phyloP scores from a whole-genome alignment of 495 filamentous ascomycete genomes.

The Lichina pygmaea region DNA sequence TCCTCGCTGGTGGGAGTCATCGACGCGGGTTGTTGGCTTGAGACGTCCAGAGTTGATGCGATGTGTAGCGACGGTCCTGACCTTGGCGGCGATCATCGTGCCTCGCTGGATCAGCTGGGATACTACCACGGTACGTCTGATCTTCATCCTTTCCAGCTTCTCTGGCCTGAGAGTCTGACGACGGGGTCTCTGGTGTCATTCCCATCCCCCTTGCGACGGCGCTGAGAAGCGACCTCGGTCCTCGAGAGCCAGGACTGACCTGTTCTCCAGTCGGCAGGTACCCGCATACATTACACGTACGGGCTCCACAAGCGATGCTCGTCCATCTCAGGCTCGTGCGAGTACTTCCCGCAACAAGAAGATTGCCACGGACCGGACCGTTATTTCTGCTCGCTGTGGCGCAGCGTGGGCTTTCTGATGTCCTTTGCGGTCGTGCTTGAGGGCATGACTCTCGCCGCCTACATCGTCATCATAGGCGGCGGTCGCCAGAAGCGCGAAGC shows the following conservation, averaged over 20 bases:
- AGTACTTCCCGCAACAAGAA: slow-evolving; percentile 28
- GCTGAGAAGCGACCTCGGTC: background rate
- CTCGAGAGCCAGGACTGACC: background rate
- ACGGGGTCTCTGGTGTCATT: background rate
- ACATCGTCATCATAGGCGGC: slow-evolving; percentile 43
- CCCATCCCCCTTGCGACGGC: background rate
- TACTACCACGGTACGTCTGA: slow-evolving; percentile 23
- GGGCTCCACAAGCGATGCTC: slow-evolving; percentile 64
- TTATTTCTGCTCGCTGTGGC: slow-evolving; percentile 82
- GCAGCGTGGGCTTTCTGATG: slow-evolving; percentile 65
- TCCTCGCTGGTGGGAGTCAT: slow-evolving; percentile 1
- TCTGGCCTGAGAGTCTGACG: background rate
- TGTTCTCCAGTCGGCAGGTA: slow-evolving; percentile 10
- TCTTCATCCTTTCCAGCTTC: background rate
- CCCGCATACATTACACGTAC: slow-evolving; percentile 35
- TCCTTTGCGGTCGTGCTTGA: slow-evolving; percentile 53
- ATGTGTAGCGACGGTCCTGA: slow-evolving; percentile 42
- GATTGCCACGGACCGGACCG: slow-evolving; percentile 44
- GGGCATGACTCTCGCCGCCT: slow-evolving; percentile 46
- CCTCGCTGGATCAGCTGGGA: slow-evolving; percentile 63
- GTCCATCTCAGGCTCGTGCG: slow-evolving; percentile 18
- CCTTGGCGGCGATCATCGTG: slow-evolving; percentile 41
- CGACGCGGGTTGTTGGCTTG: too few species aligned
- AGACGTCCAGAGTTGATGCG: too few species aligned
- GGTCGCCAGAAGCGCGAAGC: slow-evolving; percentile 47